These are phyloP conservation scores for Salix brachista DNA, from an alignment of 345 rosid species.

Conservation along the genomic window DNA sequence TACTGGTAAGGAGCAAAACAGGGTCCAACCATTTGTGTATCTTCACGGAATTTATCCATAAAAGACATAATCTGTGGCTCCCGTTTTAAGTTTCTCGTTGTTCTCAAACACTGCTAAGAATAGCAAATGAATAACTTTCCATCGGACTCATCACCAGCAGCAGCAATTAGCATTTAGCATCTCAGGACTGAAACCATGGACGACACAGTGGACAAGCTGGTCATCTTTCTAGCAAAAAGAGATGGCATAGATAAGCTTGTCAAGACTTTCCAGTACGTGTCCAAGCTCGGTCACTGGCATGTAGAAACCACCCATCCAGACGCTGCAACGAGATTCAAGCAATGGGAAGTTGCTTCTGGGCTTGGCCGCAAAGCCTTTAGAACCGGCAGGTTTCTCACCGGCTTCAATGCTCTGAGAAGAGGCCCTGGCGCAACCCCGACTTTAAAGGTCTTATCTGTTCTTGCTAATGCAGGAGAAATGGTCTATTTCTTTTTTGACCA, in stretches of 20 bases:
- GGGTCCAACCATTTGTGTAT: conserved; percentile 24
- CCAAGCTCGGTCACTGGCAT: conserved; percentile 86
- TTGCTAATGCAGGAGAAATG: conserved; percentile 94
- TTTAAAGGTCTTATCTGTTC: conserved; percentile 47
- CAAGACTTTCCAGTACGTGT: conserved; percentile 92
- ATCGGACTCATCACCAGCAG: background rate
- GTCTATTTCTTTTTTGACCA: conserved; percentile 95
- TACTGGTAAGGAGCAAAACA: conserved; percentile 19
- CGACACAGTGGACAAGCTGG: conserved; percentile 85
- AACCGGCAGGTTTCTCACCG: conserved; percentile 87
- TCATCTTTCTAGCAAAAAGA: conserved; percentile 82
- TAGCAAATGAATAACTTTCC: background rate
- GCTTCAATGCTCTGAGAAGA: conserved; percentile 75
- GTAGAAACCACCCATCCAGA: conserved; percentile 49
- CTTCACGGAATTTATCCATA: conserved; percentile 30
- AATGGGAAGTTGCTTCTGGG: conserved; percentile 93
- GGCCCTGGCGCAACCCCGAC: conserved; percentile 54
- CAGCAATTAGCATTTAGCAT: background rate
- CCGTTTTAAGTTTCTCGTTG: conserved; percentile 10
- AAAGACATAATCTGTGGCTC: conserved; percentile 33
- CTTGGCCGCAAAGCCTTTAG: conserved; percentile 93
- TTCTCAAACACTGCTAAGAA: background rate
- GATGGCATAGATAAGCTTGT: conserved; percentile 99
- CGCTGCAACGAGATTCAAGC: conserved; percentile 60
- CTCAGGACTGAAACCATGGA: conserved; percentile 27